Percentiles rank a stretch among this genome's conserved stretches.
phyloP scores from a whole-genome alignment of 2,329 filamentous ascomycete genomes.

The Arthrobotrys musiformis region DNA sequence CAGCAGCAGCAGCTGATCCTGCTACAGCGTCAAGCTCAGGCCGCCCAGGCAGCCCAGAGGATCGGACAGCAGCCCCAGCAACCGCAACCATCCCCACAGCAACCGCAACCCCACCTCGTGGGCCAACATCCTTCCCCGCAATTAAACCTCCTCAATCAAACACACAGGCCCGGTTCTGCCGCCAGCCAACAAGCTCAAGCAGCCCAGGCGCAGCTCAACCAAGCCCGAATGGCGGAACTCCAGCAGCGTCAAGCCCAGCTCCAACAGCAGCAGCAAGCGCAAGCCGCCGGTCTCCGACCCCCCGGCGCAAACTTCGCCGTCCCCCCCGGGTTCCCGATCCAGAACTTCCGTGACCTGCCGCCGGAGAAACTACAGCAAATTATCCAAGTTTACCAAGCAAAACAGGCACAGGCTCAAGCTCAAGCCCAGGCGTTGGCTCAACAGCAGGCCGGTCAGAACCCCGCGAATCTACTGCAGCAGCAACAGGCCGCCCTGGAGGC shows the following conservation, averaged over 20 bases:
- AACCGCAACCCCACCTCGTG: conserved; percentile 16
- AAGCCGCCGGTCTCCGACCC: conserved; percentile 6
- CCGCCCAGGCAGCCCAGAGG: conserved; percentile 10
- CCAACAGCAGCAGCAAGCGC: conserved; percentile 16
- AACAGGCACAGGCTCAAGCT: conserved; percentile 14
- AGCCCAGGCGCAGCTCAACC: conserved; percentile 32
- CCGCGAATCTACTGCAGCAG: conserved; percentile 30
- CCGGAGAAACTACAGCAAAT: conserved; percentile 43
- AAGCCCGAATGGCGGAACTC: conserved; percentile 35
- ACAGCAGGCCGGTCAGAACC: conserved; percentile 36
- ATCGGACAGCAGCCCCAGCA: conserved; percentile 13
- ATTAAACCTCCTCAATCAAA: conserved; percentile 45
- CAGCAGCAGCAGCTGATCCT: conserved; percentile 25
- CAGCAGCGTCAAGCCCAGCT: conserved; percentile 36
- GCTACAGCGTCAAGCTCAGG: conserved; percentile 26
- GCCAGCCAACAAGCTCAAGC: conserved; percentile 36
- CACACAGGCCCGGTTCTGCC: conserved; percentile 24
- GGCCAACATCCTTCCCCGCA: conserved; percentile 42
- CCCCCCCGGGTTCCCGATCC: conserved; percentile 41
- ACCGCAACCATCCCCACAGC: conserved; percentile 7
- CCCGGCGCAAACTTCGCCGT: conserved; percentile 28
- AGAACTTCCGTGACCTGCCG: conserved; percentile 36
- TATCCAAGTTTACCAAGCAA: conserved; percentile 30
- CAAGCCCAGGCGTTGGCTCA: conserved; percentile 11
- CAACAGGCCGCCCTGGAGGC: conserved; percentile 37